Base-by-base conservation (phyloP, 108 stramenopile genomes). In the Nitzschia sp. region DNA sequence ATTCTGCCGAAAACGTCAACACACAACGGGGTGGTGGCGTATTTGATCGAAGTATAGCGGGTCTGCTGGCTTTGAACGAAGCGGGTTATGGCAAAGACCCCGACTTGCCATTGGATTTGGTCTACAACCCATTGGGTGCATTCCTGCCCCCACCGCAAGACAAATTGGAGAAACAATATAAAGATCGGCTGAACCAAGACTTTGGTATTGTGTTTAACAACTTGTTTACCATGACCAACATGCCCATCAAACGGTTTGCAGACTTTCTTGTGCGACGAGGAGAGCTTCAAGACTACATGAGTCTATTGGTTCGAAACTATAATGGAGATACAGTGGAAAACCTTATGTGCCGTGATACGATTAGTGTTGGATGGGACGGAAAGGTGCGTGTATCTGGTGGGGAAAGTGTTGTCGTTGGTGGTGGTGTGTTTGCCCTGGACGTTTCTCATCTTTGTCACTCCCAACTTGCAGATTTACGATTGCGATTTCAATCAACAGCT, bases 401-500 rank as follows among this genome's bases (percentile, higher is more conserved):
- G 6, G 29, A 58, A 58, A 21, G 10, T 50, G 7, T 5, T 51
- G 10, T 10, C 1, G 84, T 42, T 48, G 12, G 21, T 21, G 25
- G 17, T 7, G 11, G 54, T 12, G 15, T 8, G 21, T 55, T 12
- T 55, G n/a, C n/a, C n/a, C n/a, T n/a, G n/a, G 54, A 12, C 3
- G 25, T 26, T 8, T 55, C 21, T 20, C 8, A 51, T 40, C 46
- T 54, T 21, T 54, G 17, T 12, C 52, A 14, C 51, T 10, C 14
- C 53, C 29, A 38, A 25, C 46, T 41, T 22, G 7, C 15, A 80
- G 79, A 70, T 84, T 2, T 98, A 81, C 66, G 98, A 98, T 76
- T 98, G 98, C 71, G 98, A 97, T 61, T 98, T 98, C 64, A 98
- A 98, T 71, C 97, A 98, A 73, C 98, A 98, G 69, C 67, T 97